Evolutionary conservation across 2,329 filamentous ascomycete genomes (phyloP).

Genomic region (Alternaria sp.): DNA sequence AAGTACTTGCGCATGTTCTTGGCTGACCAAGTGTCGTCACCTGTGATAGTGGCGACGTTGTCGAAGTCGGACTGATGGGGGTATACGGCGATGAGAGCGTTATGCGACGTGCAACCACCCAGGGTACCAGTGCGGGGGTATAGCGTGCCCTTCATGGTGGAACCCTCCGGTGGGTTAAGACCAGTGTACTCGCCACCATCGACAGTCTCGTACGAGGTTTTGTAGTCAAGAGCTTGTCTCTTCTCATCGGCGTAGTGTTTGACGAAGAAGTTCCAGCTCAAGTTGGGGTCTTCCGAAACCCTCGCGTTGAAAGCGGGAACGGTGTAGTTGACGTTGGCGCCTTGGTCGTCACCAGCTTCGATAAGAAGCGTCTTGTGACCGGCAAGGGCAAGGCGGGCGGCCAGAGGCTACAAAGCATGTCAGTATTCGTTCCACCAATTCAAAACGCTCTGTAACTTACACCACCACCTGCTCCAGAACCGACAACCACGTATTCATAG

Average conservation of each 20-base stretch:
- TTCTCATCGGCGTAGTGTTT: slow-evolving; percentile 65
- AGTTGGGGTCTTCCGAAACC: slow-evolving; percentile 63
- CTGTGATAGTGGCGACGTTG: slow-evolving; percentile 65
- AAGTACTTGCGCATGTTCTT: slow-evolving; percentile 69
- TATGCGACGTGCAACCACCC: slow-evolving; percentile 69
- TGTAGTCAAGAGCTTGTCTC: slow-evolving; percentile 64
- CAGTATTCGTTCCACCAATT: not conserved
- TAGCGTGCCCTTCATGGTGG: slow-evolving; percentile 62
- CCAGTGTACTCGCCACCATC: slow-evolving; percentile 57
- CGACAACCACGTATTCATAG: slow-evolving; percentile 71
- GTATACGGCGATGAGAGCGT: slow-evolving; percentile 67
- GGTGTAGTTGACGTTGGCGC: slow-evolving; percentile 60
- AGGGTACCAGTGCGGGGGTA: slow-evolving; percentile 67
- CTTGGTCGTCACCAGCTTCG: slow-evolving; percentile 68
- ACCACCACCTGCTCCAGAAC: slow-evolving; percentile 56
- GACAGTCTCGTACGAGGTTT: slow-evolving; percentile 63
- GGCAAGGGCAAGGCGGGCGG: slow-evolving; percentile 66
- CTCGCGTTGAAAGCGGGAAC: slow-evolving; percentile 64
- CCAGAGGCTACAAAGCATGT: slow-evolving; percentile 30
- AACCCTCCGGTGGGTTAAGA: slow-evolving; percentile 61
- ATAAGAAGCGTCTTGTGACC: slow-evolving; percentile 69
- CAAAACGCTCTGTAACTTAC: not conserved
- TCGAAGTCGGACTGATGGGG: slow-evolving; percentile 69
- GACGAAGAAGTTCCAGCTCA: slow-evolving; percentile 71
- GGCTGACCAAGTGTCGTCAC: slow-evolving; percentile 66